These are phyloP conservation scores for Zalerion maritima DNA, from an alignment of 495 filamentous ascomycete genomes.

Conservation along the genomic window DNA sequence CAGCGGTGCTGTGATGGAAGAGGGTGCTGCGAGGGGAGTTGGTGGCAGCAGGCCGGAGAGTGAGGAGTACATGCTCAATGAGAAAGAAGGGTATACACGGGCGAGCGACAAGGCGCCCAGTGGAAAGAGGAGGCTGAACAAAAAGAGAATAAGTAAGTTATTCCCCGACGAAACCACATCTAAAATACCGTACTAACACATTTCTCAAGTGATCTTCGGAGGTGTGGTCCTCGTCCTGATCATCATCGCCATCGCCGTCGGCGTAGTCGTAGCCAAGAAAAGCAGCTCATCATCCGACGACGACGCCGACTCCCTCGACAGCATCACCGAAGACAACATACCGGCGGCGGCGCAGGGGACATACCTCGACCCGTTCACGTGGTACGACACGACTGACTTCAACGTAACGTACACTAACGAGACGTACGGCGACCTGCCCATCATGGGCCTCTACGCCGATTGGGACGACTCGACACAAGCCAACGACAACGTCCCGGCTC, in stretches of 20 bases:
- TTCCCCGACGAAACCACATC: neutral
- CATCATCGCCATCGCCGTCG: constrained; percentile 60
- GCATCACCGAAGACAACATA: constrained; percentile 45
- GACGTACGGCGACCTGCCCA: constrained; percentile 66
- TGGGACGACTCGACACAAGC: constrained; percentile 76
- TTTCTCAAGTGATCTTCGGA: constrained; percentile 34
- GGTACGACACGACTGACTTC: constrained; percentile 84
- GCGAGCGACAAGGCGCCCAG: constrained; percentile 7
- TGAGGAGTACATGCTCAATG: too few relatives aligned
- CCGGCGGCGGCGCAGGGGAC: constrained; percentile 57
- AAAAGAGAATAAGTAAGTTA: constrained; percentile 35
- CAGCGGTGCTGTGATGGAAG: constrained; percentile 54
- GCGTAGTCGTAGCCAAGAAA: constrained; percentile 56
- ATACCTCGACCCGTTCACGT: constrained; percentile 78
- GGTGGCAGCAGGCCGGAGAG: too few relatives aligned
- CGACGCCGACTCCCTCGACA: constrained; percentile 28
- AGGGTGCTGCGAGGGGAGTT: constrained; percentile 33
- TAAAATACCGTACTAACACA: constrained; percentile 8
- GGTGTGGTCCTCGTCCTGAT: constrained; percentile 43
- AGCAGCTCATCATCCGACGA: constrained; percentile 19
- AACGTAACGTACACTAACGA: constrained; percentile 86
- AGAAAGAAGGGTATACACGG: too few relatives aligned
- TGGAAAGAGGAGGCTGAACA: constrained; percentile 20
- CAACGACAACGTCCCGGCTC: constrained; percentile 64
- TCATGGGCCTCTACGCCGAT: constrained; percentile 77